Evolutionary conservation across 371 early-diverging fungal genomes (phyloP).

Genomic region (Rhizopus sp.): DNA sequence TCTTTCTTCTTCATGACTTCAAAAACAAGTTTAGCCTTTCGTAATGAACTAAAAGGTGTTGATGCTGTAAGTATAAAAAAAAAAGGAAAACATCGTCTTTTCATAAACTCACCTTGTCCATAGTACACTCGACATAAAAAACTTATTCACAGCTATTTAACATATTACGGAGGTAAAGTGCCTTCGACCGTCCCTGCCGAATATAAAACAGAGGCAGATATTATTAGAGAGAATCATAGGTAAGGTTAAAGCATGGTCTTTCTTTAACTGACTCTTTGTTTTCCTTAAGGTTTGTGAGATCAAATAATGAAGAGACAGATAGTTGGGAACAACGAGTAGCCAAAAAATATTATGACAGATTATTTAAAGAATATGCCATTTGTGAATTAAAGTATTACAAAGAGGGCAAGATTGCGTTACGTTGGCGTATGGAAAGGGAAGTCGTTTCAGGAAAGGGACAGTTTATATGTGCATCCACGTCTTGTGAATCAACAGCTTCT

Average conservation of each 20-base stretch:
- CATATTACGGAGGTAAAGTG: slow-evolving; percentile 27
- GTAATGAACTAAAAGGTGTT: slow-evolving; percentile 36
- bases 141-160: slow-evolving; percentile 55
- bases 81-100: neutral
- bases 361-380: slow-evolving; percentile 86
- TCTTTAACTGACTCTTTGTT: neutral
- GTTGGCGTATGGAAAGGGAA: slow-evolving; percentile 84
- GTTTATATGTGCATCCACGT: slow-evolving; percentile 69
- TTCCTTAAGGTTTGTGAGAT: slow-evolving; percentile 27
- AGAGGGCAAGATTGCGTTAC: slow-evolving; percentile 76
- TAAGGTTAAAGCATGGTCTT: neutral
- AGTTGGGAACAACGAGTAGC: slow-evolving; percentile 83
- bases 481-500: slow-evolving; percentile 46
- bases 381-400: slow-evolving; percentile 77
- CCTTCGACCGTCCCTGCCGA: slow-evolving; percentile 19
- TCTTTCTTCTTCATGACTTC: slow-evolving; percentile 19
- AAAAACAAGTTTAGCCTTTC: slow-evolving; percentile 28
- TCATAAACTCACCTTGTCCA: neutral
- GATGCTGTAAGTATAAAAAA: slow-evolving; percentile 37
- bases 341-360: slow-evolving; percentile 81
- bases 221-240: slow-evolving; percentile 36
- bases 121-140: slow-evolving; percentile 59
- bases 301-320: slow-evolving; percentile 41
- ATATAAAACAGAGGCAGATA: slow-evolving; percentile 69
- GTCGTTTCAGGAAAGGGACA: slow-evolving; percentile 79